phyloP scores from a whole-genome alignment of 169 alveolate species.

The Plasmodium ovale region DNA sequence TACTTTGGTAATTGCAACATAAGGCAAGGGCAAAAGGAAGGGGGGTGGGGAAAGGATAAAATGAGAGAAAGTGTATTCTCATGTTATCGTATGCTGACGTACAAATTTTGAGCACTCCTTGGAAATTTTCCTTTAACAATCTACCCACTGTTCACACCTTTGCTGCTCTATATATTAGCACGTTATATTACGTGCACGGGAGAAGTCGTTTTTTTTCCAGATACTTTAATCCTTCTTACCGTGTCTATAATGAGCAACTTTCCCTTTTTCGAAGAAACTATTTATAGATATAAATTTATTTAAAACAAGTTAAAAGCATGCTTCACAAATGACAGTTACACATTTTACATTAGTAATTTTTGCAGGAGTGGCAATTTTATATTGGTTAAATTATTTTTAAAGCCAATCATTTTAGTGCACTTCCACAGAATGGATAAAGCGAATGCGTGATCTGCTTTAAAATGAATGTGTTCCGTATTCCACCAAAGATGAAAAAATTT shows the following conservation, averaged over 20 bases:
- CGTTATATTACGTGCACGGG: too few relatives aligned
- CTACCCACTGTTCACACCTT: too few relatives aligned
- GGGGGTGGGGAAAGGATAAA: too few relatives aligned
- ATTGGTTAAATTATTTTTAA: slow-evolving; percentile 1
- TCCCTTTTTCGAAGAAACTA: background rate
- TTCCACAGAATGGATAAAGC: background rate
- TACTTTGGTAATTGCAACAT: too few relatives aligned
- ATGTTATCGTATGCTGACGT: too few relatives aligned
- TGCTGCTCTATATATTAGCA: too few relatives aligned
- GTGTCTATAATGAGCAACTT: background rate
- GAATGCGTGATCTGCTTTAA: background rate
- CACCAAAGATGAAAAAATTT: background rate
- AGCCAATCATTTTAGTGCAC: background rate
- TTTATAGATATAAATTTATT: background rate
- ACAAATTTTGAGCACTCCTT: too few relatives aligned
- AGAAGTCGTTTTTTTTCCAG: background rate
- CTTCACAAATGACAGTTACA: too few relatives aligned
- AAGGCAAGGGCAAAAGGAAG: too few relatives aligned
- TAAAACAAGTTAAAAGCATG: background rate
- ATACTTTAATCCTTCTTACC: background rate
- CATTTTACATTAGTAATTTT: too few relatives aligned
- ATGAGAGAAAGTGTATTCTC: too few relatives aligned
- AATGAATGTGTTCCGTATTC: background rate
- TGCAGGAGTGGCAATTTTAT: background rate
- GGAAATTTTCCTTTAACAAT: too few relatives aligned